A percentile compares a stretch with the other conserved stretches of the same genome.
phyloP scores from a whole-genome alignment of 441 rosid genomes.

The Syzygium syzygioides region DNA sequence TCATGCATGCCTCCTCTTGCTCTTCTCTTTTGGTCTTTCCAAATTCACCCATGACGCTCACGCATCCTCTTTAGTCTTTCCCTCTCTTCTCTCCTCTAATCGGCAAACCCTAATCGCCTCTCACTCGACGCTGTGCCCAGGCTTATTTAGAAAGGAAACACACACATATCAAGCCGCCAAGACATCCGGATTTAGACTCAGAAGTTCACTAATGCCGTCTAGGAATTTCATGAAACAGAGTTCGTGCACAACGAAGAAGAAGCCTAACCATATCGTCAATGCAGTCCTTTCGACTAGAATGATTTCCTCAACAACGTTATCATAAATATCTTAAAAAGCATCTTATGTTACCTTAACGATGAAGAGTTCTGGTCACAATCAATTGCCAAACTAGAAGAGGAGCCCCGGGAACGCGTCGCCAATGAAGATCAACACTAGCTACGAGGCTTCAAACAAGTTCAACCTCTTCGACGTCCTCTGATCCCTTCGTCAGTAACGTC shows the following conservation, averaged over 20 bases:
- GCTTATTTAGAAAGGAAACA: neutral
- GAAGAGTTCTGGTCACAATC: neutral
- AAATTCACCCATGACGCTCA: too few relatives aligned
- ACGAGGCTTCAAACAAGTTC: neutral
- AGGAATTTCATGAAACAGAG: neutral
- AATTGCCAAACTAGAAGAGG: neutral
- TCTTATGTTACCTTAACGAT: neutral
- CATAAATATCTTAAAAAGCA: neutral
- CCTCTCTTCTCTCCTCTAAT: too few relatives aligned
- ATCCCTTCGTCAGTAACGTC: neutral
- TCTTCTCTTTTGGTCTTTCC: too few relatives aligned
- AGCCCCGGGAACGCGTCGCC: neutral
- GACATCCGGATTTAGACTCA: neutral
- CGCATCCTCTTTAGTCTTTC: too few relatives aligned
- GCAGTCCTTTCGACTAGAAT: neutral
- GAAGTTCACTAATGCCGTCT: neutral
- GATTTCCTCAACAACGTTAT: neutral
- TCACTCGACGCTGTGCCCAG: neutral
- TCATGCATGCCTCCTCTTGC: too few relatives aligned
- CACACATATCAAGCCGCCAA: neutral
- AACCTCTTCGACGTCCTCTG: too few relatives aligned
- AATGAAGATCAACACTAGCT: neutral
- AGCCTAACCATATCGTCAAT: fast-evolving
- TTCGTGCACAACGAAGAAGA: neutral
- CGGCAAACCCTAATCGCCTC: too few relatives aligned